phyloP scores from a whole-genome alignment of 352 stramenopile species.

The Phytopythium montanum region DNA sequence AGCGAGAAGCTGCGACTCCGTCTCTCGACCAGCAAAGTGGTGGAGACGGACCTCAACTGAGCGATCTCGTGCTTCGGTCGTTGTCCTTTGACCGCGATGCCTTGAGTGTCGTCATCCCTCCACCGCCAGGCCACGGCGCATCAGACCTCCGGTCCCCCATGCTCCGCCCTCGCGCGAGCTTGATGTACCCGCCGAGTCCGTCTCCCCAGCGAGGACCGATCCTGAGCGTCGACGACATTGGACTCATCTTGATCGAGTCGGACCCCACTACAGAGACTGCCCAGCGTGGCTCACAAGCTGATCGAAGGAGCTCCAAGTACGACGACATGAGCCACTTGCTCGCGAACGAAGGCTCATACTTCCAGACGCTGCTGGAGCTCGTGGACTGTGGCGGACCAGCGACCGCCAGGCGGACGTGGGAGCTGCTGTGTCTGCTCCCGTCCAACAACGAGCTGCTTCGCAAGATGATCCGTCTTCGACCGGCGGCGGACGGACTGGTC shows the following conservation, averaged over 20 bases:
- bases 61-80: neutral
- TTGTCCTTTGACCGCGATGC: neutral
- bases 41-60: neutral
- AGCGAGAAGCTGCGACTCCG: slow-evolving; percentile 20
- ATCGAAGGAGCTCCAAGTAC: slow-evolving; percentile 10
- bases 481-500: slow-evolving; percentile 5
- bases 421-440: slow-evolving; percentile 63
- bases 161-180: slow-evolving; percentile 29
- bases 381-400: slow-evolving; percentile 38
- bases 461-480: slow-evolving; percentile 59
- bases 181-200: slow-evolving; percentile 35
- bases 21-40: neutral
- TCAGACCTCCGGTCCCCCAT: slow-evolving; percentile 36
- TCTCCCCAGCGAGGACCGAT: slow-evolving; percentile 46
- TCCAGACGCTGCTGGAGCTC: slow-evolving; percentile 55
- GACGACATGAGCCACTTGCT: slow-evolving; percentile 48
- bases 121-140: neutral
- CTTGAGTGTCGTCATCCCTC: neutral
- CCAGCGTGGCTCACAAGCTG: slow-evolving; percentile 4
- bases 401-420: slow-evolving; percentile 65
- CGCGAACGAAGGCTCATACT: slow-evolving; percentile 51
- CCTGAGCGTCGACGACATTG: slow-evolving; percentile 28
- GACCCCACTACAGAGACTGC: neutral
- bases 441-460: slow-evolving; percentile 63
- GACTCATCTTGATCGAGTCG: neutral